Conservation (phyloP, 805 yeast genomes). For the Candida vartiovaarae region DNA sequence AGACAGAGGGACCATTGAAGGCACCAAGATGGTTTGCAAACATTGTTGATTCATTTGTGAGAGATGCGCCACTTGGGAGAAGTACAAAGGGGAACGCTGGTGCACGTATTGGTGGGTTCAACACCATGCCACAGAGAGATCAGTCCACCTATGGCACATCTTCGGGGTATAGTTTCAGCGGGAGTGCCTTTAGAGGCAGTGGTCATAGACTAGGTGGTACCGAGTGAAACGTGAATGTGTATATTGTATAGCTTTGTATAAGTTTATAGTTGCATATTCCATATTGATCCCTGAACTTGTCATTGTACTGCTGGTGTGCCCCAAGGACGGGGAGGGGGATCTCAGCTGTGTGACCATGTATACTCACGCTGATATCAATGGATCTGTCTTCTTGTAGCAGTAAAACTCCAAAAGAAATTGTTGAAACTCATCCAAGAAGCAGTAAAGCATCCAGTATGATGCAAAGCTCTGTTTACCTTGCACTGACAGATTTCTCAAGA, state of each 20-base stretch:
- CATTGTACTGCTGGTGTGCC: too few species aligned
- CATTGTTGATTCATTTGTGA: conserved; percentile 19
- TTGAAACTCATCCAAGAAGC: conserved; percentile 17
- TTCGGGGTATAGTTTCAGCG: conserved; percentile 10
- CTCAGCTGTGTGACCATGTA: too few species aligned
- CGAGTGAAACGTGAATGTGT: background rate
- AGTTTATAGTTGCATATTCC: too few species aligned
- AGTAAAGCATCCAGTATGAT: conserved; percentile 16
- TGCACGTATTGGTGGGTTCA: conserved; percentile 1
- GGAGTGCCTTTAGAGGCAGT: conserved; percentile 26
- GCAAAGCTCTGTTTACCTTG: conserved; percentile 8
- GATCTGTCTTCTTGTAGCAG: conserved; percentile 6
- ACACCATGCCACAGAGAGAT: background rate
- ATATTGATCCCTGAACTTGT: too few species aligned
- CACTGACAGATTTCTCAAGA: conserved; percentile 11
- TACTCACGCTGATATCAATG: background rate
- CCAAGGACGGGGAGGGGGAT: too few species aligned
- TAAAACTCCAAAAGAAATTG: conserved; percentile 13
- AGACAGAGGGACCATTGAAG: conserved; percentile 45
- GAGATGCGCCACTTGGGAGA: background rate
- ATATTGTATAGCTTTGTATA: too few species aligned
- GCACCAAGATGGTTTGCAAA: conserved; percentile 44
- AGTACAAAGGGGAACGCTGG: conserved; percentile 1
- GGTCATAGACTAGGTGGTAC: conserved; percentile 32
- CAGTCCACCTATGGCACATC: background rate